These are phyloP conservation scores for Pleurotus cornucopiae DNA, from an alignment of 768 basidiomycete genomes.

Conservation along the genomic window DNA sequence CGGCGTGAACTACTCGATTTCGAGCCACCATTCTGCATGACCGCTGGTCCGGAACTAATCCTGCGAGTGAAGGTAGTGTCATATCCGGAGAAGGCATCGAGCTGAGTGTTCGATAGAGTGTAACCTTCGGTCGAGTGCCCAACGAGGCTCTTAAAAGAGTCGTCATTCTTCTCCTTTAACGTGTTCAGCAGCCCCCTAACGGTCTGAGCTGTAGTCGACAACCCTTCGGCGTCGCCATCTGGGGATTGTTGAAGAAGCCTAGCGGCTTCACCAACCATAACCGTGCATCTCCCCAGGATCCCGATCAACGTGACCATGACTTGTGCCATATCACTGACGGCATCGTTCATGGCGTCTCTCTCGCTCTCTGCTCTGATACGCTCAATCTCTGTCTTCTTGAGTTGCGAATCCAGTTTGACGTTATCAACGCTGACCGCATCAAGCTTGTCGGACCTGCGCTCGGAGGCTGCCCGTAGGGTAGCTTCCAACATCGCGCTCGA, in stretches of 20 bases:
- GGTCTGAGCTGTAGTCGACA: conserved; percentile 33
- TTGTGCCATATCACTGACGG: conserved; percentile 61
- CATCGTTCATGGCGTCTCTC: conserved; percentile 56
- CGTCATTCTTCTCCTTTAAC: conserved; percentile 66
- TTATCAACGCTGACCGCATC: conserved; percentile 69
- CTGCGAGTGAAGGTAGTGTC: conserved; percentile 43
- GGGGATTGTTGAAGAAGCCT: conserved; percentile 26
- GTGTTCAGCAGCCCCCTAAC: conserved; percentile 48
- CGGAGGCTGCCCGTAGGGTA: conserved; percentile 77
- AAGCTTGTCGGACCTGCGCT: conserved; percentile 73
- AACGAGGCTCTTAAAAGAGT: conserved; percentile 60
- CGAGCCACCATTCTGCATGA: conserved; percentile 27
- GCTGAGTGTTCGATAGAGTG: conserved; percentile 27
- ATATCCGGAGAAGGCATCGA: conserved; percentile 52
- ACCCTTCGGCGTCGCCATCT: conserved; percentile 23
- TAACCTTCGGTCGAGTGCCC: conserved; percentile 67
- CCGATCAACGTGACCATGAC: conserved; percentile 71
- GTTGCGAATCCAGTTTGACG: conserved; percentile 65
- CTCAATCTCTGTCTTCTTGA: conserved; percentile 69
- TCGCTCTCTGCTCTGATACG: conserved; percentile 61
- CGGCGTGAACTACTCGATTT: conserved; percentile 27
- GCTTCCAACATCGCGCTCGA: conserved; percentile 81
- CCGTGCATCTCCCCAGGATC: conserved; percentile 76
- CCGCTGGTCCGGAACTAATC: conserved; percentile 46
- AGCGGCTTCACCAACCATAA: conserved; percentile 60